Base-by-base conservation (phyloP, 2,329 filamentous ascomycete species). In the Xylaria polymorpha region DNA sequence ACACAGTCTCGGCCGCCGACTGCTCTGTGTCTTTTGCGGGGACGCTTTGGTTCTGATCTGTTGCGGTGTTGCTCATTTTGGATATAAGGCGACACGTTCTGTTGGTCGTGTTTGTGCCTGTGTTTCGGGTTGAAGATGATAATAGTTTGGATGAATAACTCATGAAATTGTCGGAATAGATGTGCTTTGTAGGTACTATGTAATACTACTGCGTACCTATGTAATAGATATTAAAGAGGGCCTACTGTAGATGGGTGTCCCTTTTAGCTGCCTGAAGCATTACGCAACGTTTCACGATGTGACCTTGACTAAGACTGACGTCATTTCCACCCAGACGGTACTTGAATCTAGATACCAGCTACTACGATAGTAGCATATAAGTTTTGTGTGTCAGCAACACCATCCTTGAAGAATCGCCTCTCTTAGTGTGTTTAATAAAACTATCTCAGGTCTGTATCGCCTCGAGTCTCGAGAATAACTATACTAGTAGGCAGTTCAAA, bases 221-320 rank as follows among this genome's bases (percentile, higher is more conserved):
- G n/a, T n/a, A n/a, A 29, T 29, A 29, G 25, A 4, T 29, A 29
- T 4, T 29, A 29, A 29, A 4, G 25, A 29, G 10, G 22, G 18
- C 25, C 8, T n/a, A n/a, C n/a, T n/a, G n/a, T 37, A 9, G 12
- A 46, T 46, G 18, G 12, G 46, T 35, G 46, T 53, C 8, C 22
- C 14, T 12, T 56, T 46, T 29, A 37, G 15, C 39, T 67, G 60
- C 53, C 60, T 59, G 53, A 48, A 67, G 44, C 32, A 37, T 41
- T 18, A 22, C n/a, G 37, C 53, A 32, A 35, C 25, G 53, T 48
- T 53, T 58, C 50, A 39, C 29, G 32, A 35, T 58, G 44, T 44
- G 46, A 39, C 51, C 25, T 56, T 68, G 60, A 68, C 61, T 64
- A 68, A 68, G 61, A 20, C 39, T 68, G 66, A 68, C 66, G 66